Evolutionary conservation across 495 filamentous ascomycete species (phyloP).

Genomic region (Penicillium pancosmium): DNA sequence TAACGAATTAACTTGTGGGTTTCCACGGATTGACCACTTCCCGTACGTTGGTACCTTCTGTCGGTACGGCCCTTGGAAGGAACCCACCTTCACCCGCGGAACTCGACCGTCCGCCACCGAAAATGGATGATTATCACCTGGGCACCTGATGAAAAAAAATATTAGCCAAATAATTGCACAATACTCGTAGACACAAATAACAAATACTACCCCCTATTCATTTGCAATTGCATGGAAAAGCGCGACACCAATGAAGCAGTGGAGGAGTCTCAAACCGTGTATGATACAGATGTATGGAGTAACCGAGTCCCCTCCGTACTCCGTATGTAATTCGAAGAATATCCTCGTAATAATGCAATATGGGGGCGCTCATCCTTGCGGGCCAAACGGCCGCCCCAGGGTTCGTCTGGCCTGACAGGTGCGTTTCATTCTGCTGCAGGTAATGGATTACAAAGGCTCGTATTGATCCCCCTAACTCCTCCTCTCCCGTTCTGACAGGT

Average conservation of each 20-base stretch:
- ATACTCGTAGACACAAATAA: too few relatives aligned
- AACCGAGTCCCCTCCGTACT: too few relatives aligned
- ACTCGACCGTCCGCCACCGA: neutral
- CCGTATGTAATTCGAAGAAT: neutral
- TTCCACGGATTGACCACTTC: conserved; percentile 2
- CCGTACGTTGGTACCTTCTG: conserved; percentile 5
- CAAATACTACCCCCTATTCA: neutral
- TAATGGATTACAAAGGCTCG: conserved; percentile 9
- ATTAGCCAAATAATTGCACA: too few relatives aligned
- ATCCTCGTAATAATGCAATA: neutral
- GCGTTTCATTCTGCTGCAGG: conserved; percentile 22
- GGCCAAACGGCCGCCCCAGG: conserved; percentile 37
- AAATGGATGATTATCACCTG: neutral
- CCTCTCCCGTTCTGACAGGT: conserved; percentile 13
- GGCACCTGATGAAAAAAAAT: too few relatives aligned
- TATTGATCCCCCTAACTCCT: conserved; percentile 10
- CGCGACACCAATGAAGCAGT: neutral
- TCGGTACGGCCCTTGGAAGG: conserved; percentile 29
- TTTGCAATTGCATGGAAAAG: neutral
- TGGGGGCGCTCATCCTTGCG: conserved; percentile 14
- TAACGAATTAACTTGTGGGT: conserved; percentile 15
- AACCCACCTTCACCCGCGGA: conserved; percentile 8
- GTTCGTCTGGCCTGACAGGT: conserved; percentile 32
- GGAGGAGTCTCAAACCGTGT: conserved; percentile 1
- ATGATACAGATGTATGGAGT: too few relatives aligned